phyloP scores from a whole-genome alignment of 495 filamentous ascomycete species.

The Jackrogersella multiformis region DNA sequence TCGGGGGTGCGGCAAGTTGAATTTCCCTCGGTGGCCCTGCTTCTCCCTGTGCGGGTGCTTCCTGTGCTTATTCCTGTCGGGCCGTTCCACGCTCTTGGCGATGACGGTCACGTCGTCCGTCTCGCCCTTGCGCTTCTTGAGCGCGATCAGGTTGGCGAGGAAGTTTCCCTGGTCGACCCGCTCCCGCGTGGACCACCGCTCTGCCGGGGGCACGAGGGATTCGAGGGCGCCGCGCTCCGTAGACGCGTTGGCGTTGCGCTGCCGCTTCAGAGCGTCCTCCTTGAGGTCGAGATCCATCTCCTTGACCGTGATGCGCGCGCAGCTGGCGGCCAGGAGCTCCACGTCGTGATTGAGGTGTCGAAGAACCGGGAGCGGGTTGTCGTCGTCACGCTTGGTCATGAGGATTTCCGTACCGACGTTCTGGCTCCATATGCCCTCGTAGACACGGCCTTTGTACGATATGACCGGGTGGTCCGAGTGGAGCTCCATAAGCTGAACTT shows the following conservation, averaged over 20 bases:
- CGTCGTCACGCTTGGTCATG: slow-evolving; percentile 63
- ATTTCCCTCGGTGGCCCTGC: slow-evolving; percentile 38
- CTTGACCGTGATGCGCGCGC: slow-evolving; percentile 56
- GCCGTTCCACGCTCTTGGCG: slow-evolving; percentile 50
- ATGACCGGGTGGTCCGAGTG: slow-evolving; percentile 76
- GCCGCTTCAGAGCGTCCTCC: slow-evolving; percentile 4
- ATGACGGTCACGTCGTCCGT: slow-evolving; percentile 62
- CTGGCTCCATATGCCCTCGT: slow-evolving; percentile 78
- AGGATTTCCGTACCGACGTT: slow-evolving; percentile 84
- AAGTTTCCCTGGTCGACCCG: slow-evolving; percentile 56
- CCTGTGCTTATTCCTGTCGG: slow-evolving; percentile 43
- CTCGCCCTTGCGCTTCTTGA: slow-evolving; percentile 65
- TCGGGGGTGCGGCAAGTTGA: slow-evolving; percentile 14
- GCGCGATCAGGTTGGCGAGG: slow-evolving; percentile 54
- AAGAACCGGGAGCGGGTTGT: slow-evolving; percentile 50
- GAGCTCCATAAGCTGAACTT: slow-evolving; percentile 82
- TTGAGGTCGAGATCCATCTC: slow-evolving; percentile 46
- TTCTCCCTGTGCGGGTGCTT: slow-evolving; percentile 40
- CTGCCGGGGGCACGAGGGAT: slow-evolving; percentile 33
- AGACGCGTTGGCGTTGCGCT: not conserved
- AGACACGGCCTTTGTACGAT: slow-evolving; percentile 76
- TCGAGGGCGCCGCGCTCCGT: slow-evolving; percentile 1
- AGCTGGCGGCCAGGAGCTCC: slow-evolving; percentile 69
- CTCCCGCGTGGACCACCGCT: slow-evolving; percentile 27
- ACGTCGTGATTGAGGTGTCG: slow-evolving; percentile 59